A percentile compares a stretch with the other conserved stretches of the same genome.
Conservation (phyloP, 208 protist species). For the Borovskyia barvae region DNA sequence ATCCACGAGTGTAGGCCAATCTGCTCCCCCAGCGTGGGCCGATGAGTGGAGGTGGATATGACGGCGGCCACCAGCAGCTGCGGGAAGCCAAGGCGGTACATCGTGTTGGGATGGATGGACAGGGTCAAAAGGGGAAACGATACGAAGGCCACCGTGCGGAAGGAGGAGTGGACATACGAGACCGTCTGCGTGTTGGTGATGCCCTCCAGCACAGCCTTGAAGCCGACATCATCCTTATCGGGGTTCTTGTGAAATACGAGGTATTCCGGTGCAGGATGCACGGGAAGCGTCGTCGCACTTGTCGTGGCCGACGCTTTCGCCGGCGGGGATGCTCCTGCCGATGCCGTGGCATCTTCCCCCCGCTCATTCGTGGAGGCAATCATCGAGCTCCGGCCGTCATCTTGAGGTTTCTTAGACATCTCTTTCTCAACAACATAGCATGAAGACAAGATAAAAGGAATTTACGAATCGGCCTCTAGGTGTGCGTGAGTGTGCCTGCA, state of each 20-base stretch:
- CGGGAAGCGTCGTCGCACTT: slow-evolving; percentile 1
- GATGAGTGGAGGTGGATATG: slow-evolving; percentile 27
- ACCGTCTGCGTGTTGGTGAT: slow-evolving; percentile 22
- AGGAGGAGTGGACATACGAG: slow-evolving; percentile 4
- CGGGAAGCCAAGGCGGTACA: slow-evolving; percentile 17
- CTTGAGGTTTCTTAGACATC: no score
- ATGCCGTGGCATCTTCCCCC: no score
- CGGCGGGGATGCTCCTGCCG: not conserved
- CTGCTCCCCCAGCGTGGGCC: slow-evolving; percentile 21
- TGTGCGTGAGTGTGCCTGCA: no score
- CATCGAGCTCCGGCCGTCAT: no score
- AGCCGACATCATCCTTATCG: slow-evolving; percentile 26
- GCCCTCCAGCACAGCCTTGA: slow-evolving; percentile 20
- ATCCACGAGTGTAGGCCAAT: slow-evolving; percentile 29
- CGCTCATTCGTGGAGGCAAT: no score
- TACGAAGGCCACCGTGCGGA: slow-evolving; percentile 27
- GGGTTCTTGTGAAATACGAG: slow-evolving; percentile 23
- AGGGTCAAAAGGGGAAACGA: slow-evolving; percentile 19
- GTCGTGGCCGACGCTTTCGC: not conserved
- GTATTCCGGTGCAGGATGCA: not conserved
- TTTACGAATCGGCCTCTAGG: no score
- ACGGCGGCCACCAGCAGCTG: slow-evolving; percentile 22
- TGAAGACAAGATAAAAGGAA: no score
- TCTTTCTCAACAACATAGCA: no score
- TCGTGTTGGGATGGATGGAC: slow-evolving; percentile 28